Conservation (phyloP, 2,329 filamentous ascomycete species). For the Akanthomyces lecanii region DNA sequence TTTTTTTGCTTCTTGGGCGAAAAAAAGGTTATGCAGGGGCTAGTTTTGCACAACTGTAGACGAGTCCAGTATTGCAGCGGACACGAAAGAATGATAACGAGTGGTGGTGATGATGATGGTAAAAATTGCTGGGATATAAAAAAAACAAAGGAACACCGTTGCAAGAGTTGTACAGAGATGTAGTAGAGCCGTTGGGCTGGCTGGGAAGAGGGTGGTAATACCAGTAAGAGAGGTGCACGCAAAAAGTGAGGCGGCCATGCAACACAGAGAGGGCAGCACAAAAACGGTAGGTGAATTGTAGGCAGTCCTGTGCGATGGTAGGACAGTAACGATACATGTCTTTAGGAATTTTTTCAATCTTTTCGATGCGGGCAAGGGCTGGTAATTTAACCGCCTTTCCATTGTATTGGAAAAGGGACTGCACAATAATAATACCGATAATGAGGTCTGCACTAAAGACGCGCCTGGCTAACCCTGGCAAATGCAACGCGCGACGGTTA, state of each 20-base stretch:
- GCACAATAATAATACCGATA: not conserved
- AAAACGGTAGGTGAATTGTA: not conserved
- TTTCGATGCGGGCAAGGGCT: too few relatives aligned
- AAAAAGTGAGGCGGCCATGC: too few relatives aligned
- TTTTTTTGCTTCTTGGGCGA: conserved; percentile 5
- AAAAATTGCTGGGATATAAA: not conserved
- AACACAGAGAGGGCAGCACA: not conserved
- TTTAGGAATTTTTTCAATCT: too few relatives aligned
- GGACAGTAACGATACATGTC: not conserved
- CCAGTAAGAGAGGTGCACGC: not conserved
- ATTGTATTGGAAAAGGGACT: not conserved
- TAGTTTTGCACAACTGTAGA: not conserved
- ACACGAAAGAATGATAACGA: too few relatives aligned
- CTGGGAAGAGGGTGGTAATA: too few relatives aligned
- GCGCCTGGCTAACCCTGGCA: not conserved
- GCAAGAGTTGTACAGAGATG: not conserved
- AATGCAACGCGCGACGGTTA: not conserved
- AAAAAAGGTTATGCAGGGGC: not conserved
- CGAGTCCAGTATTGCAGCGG: not conserved
- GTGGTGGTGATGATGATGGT: too few relatives aligned
- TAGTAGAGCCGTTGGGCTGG: not conserved
- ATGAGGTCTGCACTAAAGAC: not conserved
- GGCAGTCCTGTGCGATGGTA: not conserved
- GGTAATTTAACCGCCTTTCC: not conserved
- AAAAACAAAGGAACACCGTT: not conserved